phyloP scores from a whole-genome alignment of 2,329 filamentous ascomycete genomes.

The Phialophora tarda region DNA sequence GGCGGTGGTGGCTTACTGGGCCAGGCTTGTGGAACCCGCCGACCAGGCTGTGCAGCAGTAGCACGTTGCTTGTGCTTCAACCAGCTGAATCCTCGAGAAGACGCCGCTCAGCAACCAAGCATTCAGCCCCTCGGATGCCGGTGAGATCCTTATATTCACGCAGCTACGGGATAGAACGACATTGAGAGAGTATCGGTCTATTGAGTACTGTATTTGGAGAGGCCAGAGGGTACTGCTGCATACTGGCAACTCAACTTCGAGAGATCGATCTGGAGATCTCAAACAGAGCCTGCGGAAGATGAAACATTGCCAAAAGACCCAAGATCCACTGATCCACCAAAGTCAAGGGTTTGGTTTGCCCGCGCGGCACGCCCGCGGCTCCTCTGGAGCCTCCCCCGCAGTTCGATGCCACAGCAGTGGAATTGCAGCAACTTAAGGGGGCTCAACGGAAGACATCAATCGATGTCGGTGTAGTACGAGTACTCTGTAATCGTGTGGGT shows the following conservation, averaged over 20 bases:
- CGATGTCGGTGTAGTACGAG: too few species aligned
- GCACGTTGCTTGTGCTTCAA: background rate
- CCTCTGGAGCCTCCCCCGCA: background rate
- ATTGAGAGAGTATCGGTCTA: background rate
- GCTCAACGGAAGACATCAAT: background rate
- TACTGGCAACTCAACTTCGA: background rate
- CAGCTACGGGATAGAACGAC: background rate
- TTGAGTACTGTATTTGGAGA: background rate
- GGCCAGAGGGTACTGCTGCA: background rate
- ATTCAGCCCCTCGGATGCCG: background rate
- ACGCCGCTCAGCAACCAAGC: background rate
- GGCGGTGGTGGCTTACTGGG: background rate
- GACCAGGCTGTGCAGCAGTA: background rate
- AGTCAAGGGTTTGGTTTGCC: background rate
- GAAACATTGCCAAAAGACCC: background rate
- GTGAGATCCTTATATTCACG: background rate
- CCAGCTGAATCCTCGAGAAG: too few species aligned
- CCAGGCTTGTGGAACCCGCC: background rate
- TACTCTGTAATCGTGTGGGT: too few species aligned
- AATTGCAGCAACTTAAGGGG: background rate
- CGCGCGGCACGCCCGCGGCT: too few species aligned
- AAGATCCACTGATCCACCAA: background rate
- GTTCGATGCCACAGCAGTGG: background rate
- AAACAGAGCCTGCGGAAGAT: background rate
- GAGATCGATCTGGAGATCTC: background rate